phyloP scores from a whole-genome alignment of 768 basidiomycete species.

The Termitomyces sp. region DNA sequence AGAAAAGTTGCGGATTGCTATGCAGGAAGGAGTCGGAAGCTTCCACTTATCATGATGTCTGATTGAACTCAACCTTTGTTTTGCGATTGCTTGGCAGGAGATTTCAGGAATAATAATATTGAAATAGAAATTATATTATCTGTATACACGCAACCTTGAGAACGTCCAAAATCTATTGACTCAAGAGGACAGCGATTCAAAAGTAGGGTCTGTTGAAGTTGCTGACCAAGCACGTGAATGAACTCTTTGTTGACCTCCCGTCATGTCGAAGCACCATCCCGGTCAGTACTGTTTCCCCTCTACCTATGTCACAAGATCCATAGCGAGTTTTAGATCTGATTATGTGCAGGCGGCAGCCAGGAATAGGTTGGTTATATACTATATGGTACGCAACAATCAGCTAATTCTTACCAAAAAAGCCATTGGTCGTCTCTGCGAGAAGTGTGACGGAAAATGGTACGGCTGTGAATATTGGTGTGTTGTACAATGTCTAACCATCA shows the following conservation, averaged over 20 bases:
- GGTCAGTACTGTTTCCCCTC: constrained; percentile 30
- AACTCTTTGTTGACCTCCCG: constrained; percentile 3
- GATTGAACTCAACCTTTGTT: constrained; percentile 7
- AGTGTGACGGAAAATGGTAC: constrained; percentile 99
- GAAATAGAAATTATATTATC: neutral
- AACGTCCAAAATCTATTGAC: too few species aligned
- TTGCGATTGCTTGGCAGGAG: constrained; percentile 2
- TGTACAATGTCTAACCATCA: neutral
- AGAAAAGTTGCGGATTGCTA: constrained; percentile 78
- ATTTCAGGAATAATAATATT: neutral
- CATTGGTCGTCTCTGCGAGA: constrained; percentile 96
- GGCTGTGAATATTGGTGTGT: constrained; percentile 15
- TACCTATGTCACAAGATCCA: neutral
- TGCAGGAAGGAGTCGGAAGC: constrained; percentile 91
- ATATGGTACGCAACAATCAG: constrained; percentile 2
- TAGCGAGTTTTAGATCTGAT: constrained; percentile 69
- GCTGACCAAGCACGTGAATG: constrained; percentile 10
- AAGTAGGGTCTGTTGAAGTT: neutral
- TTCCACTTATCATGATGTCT: constrained; percentile 87
- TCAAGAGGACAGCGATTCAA: too few species aligned
- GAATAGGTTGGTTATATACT: constrained; percentile 65
- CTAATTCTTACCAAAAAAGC: constrained; percentile 40
- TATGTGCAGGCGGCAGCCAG: constrained; percentile 97
- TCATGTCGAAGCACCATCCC: constrained; percentile 90
- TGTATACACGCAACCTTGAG: neutral